These are phyloP conservation scores for Hibiscus tridactylites DNA, from an alignment of 345 rosid genomes.

Conservation along the genomic window DNA sequence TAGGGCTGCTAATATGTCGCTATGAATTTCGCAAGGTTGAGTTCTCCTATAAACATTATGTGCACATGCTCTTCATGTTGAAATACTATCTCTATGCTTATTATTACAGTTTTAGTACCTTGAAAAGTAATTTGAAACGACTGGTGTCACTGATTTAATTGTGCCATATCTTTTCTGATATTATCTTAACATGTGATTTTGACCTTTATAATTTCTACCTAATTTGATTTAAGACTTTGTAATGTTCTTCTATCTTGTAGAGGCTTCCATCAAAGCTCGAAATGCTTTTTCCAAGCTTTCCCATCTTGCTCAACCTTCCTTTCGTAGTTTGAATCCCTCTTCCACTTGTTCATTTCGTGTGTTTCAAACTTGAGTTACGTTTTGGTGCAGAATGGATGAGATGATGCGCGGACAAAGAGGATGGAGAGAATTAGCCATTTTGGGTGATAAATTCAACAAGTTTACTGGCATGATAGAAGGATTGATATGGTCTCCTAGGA, in stretches of 20 bases:
- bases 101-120: not conserved
- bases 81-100: not conserved
- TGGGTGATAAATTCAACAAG: slow-evolving; percentile 85
- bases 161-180: not conserved
- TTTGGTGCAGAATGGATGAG: slow-evolving; percentile 72
- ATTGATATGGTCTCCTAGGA: slow-evolving; percentile 86
- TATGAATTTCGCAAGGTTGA: not conserved
- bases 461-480: slow-evolving; percentile 90
- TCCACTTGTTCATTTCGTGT: not conserved
- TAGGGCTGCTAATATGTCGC: not conserved
- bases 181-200: not conserved
- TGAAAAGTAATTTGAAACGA: not conserved
- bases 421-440: slow-evolving; percentile 82
- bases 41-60: not conserved
- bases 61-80: not conserved
- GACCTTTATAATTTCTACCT: not conserved
- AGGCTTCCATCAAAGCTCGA: not conserved
- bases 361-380: slow-evolving; percentile 10
- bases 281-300: slow-evolving; percentile 1
- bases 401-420: slow-evolving; percentile 98
- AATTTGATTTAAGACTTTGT: not conserved
- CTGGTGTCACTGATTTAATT: not conserved
- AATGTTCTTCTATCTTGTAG: not conserved
- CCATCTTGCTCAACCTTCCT: not conserved
- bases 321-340: not conserved